Base-by-base conservation (phyloP, 768 basidiomycete genomes). In the Hypholoma fasciculare region DNA sequence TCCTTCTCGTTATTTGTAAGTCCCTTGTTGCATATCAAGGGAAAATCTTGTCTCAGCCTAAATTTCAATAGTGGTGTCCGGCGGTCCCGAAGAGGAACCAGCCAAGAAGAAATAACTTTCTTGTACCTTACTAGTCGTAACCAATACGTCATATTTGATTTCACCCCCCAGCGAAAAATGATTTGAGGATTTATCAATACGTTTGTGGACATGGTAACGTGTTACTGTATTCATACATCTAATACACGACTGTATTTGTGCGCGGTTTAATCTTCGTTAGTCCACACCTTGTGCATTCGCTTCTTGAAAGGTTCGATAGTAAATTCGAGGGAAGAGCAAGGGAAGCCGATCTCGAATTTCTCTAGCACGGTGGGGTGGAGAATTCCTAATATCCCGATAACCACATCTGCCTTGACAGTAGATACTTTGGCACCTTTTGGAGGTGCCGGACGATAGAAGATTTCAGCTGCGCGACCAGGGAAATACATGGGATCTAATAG, bases 241-340 rank as follows among this genome's bases (percentile, higher is more conserved):
- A 34, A 34, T 34, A 34, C 30, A 34, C 30, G 9, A 34, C 1
- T 53, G 49, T 57, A 27, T 19, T 7, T 11, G 11, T 17, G 36
- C 56, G 51, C 50, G 38, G 58, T 64, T 68, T 72, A 78, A 59
- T 82, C 78, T 5, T 81, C 79, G 56, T 82, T 81, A 49, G 80
- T 83, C 82, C 82, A 85, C 58, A 82, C 73, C 66, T 76, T 78
- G 43, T 81, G 76, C 76, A 80, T 79, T 63, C 82, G 78, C 73
- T 88, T 91, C 77, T 90, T 87, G 82, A 99, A 94, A n/a, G 92
- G 92, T 73, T 98, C 96, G 46, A 98, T 79, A 30, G 88, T 89
- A 72, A 99, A 94, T 79, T 99, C 96, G 56, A 99, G 76, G 7
- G 89, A 89, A 36, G 96, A 98, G 75, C 96, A 98, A 17, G 96